Conservation (phyloP, 371 early-diverging fungal species). For the Gilbertella persicaria region DNA sequence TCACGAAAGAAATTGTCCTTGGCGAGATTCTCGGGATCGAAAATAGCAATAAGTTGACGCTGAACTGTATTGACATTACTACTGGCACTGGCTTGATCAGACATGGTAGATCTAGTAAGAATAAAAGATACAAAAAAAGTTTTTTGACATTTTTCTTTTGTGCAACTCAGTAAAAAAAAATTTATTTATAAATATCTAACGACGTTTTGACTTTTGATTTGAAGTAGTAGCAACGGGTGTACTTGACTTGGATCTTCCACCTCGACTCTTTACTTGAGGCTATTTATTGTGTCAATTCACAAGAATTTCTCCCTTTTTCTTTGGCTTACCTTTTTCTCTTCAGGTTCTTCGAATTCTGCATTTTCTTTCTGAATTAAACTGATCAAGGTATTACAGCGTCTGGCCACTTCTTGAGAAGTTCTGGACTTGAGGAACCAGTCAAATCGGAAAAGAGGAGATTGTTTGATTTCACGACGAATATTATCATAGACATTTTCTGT, state of each 20-base stretch:
- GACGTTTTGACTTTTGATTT: conserved; percentile 28
- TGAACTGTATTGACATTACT: conserved; percentile 21
- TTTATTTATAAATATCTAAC: conserved; percentile 10
- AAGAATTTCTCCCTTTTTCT: too few species aligned
- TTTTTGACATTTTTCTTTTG: conserved; percentile 6
- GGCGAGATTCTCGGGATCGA: conserved; percentile 34
- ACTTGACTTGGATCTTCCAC: conserved; percentile 23
- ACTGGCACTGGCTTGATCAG: neutral
- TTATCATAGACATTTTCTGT: conserved; percentile 91
- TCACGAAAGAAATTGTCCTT: conserved; percentile 50
- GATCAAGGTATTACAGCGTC: conserved; percentile 82
- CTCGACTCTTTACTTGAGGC: conserved; percentile 21
- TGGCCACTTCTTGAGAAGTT: conserved; percentile 77
- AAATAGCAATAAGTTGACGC: conserved; percentile 35
- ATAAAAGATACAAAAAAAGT: too few species aligned
- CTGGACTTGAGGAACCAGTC: conserved; percentile 98
- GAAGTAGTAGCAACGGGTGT: conserved; percentile 15
- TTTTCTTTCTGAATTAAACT: conserved; percentile 67
- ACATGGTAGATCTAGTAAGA: neutral
- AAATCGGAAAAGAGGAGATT: conserved; percentile 87
- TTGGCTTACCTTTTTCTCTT: conserved; percentile 43
- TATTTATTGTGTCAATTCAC: conserved; percentile 1
- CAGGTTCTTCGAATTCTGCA: conserved; percentile 47
- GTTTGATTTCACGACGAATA: conserved; percentile 85
- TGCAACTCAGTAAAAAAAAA: neutral